A percentile compares a stretch with the other conserved stretches of the same genome.
Evolutionary conservation across 2,329 filamentous ascomycete species (phyloP).

Genomic region (Alternaria novae-zelandiae): DNA sequence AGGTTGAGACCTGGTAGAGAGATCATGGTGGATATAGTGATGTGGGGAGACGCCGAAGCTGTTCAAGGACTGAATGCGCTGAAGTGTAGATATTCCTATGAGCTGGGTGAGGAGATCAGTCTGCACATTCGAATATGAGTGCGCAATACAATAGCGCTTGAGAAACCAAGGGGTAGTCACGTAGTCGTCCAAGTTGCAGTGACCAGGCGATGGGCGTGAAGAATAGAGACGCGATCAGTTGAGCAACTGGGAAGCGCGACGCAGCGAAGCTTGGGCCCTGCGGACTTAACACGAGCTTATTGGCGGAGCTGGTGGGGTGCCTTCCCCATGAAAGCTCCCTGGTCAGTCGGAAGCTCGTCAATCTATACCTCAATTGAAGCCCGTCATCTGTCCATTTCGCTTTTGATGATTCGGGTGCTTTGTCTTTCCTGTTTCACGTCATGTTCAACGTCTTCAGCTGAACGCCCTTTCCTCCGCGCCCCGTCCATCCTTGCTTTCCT

Average conservation of each 20-base stretch:
- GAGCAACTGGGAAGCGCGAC: not conserved
- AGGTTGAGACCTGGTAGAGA: conserved; percentile 57
- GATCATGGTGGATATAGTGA: conserved; percentile 34
- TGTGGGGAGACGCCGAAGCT: not conserved
- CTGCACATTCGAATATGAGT: not conserved
- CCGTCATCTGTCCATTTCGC: not conserved
- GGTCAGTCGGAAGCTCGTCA: conserved; percentile 11
- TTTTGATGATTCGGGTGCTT: not conserved
- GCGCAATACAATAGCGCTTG: not conserved
- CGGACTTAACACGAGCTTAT: conserved; percentile 21
- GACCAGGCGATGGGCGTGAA: not conserved
- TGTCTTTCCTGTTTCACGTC: not conserved
- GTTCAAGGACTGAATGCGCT: not conserved
- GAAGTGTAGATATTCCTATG: not conserved
- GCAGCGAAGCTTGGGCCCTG: conserved; percentile 15
- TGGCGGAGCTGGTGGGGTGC: conserved; percentile 14
- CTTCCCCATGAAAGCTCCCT: conserved; percentile 23
- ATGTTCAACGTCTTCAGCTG: not conserved
- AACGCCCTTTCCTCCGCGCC: not conserved
- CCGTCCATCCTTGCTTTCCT: not conserved
- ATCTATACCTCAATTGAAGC: conserved; percentile 5
- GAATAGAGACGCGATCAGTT: not conserved
- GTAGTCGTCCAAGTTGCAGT: not conserved
- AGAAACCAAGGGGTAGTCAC: not conserved
- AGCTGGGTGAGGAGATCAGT: not conserved